Conservation (phyloP, 345 rosid genomes). For the Eutrema japonicum region DNA sequence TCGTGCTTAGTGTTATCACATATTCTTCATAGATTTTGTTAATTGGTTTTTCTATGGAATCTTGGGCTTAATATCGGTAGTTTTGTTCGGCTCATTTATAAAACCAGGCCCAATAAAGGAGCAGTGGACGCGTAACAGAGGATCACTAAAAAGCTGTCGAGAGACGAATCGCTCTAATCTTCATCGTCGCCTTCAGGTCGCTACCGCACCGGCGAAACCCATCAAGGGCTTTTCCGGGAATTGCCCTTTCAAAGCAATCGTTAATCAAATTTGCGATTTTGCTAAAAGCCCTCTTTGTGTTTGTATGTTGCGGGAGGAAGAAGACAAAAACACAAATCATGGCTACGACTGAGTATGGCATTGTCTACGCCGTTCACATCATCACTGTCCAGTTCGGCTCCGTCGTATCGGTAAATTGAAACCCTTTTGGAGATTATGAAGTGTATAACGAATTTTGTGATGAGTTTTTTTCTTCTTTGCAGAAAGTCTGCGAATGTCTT, state of each 20-base stretch:
- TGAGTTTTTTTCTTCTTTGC: conserved; percentile 25
- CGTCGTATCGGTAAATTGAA: conserved; percentile 64
- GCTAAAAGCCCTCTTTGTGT: not conserved
- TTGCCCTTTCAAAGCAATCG: not conserved
- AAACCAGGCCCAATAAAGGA: not conserved
- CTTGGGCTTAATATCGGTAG: conserved; percentile 2
- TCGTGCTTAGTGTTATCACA: conserved; percentile 21
- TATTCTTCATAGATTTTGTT: conserved; percentile 13
- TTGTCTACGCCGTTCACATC: conserved; percentile 71
- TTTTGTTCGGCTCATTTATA: not conserved
- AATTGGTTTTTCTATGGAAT: not conserved
- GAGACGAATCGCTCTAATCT: conserved; percentile 29
- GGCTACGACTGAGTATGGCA: conserved; percentile 58
- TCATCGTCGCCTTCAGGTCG: conserved; percentile 29
- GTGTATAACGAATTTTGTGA: not conserved
- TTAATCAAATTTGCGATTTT: not conserved
- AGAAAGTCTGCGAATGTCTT: conserved; percentile 90
- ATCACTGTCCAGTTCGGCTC: conserved; percentile 79
- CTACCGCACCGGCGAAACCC: not conserved
- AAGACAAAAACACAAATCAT: conserved; percentile 12
- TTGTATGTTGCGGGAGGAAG: not conserved
- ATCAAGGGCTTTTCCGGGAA: too few species aligned
- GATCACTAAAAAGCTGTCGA: conserved; percentile 12
- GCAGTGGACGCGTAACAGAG: conserved; percentile 35
- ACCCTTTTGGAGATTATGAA: not conserved